Base-by-base conservation (phyloP, 2,329 filamentous ascomycete species). In the Cladosporium sp. region DNA sequence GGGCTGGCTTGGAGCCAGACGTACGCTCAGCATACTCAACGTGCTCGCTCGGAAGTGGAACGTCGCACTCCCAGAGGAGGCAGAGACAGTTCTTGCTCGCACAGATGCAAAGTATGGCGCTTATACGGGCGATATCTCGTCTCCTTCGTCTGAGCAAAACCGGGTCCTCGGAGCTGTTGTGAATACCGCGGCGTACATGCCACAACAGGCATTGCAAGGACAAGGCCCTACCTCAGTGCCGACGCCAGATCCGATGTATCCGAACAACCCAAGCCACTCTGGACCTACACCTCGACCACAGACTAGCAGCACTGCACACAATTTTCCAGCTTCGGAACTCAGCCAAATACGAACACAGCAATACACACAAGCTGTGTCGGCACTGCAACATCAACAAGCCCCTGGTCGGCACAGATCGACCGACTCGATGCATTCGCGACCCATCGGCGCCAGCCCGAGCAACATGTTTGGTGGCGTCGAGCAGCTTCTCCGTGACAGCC, bases 21-120 rank as follows among this genome's bases (percentile, higher is more conserved):
- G 92, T 11, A 92, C 91, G 0, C 76, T 97, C 6, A 83, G 84
- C 53, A 95, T 97, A 42, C 76, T 99, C 38, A 90, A 86, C 58
- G 83, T 95, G 3, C 80, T 95, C 11, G 86, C 86, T 1, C 81
- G 84, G n/a, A 93, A 93, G 62, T 97, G 93, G 91, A 85, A 85
- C 15, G 85, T 96, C 38, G 84, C 89, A 50, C 70, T 97, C 8
- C 92, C 93, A 0, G 85, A 89, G 53, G 92, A 97, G 68, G 92
- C 91, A 0, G 77, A 80, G 0, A 72, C 78, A 1, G 83, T 95
- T 2, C 78, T 97, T n/a, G 76, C 83, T 43, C 81, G 89, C 30
- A 86, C 89, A 2, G 88, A 95, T 62, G 76, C 81, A 39, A 92
- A 86, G 69, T 96, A 88, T 68, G 89, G 89, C 1, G 80, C 79